Base-by-base conservation (phyloP, 441 rosid species). In the Breynia disticha region DNA sequence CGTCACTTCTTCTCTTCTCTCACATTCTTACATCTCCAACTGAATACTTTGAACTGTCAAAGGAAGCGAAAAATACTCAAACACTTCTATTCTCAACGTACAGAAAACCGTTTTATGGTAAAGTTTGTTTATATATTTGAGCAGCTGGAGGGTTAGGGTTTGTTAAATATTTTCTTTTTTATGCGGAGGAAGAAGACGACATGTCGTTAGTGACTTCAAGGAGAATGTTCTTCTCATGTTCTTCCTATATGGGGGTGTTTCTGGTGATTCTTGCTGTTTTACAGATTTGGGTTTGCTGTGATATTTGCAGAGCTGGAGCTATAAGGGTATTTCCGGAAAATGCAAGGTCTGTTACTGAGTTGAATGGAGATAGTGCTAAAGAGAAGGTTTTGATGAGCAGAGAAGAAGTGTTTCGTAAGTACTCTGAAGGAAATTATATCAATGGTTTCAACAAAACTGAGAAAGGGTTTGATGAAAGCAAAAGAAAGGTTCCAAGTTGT, bases 401-500 rank as follows among this genome's bases (percentile, higher is more conserved):
- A 52, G 76, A 55, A 47, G 76, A 63, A 11, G 61, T 68, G 20
- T 18, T 81, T 52, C 72, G 55, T 19, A 76, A 60, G 60, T 72
- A 72, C 60, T 78, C 77, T 59, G 58, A 67, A 50, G 79, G 80
- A 54, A 73, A 58, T 51, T 18, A 61, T 28, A 9, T 28, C 35
- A 28, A 28, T 46, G 54, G 59, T 59, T 60, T 63, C 72, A 64
- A 65, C 65, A 61, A 50, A 66, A 62, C 62, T 24, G 62, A 46
- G 18, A 63, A 71, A 52, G 87, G 79, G 50, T 57, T 79, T 52
- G 70, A 70, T 44, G 84, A 78, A 11, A 70, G 52, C 76, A 82
- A 89, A 63, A 70, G 97, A 76, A 74, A 54, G 48, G 90, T 89
- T n/a, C 93, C 95, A 71, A 89, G 93, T 62, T 80, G 97, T 75